Base-by-base conservation (phyloP, 1,139 yeast species). In the Yamadazyma taylorii region DNA sequence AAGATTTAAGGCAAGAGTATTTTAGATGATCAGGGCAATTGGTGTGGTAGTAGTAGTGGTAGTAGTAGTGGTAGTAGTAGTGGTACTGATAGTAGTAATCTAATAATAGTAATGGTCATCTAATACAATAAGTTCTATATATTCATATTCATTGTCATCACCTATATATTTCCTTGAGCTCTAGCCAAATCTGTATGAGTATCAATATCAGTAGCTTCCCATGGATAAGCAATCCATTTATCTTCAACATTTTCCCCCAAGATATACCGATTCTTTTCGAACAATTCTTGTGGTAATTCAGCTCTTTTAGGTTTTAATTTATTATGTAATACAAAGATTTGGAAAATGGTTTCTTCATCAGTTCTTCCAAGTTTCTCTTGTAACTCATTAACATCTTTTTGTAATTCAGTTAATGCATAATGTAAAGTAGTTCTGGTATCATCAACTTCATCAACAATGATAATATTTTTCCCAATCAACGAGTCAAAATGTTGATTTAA, bases 401-500 rank as follows among this genome's bases (percentile, higher is more conserved):
- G 69, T 41, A 79, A 58, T 51, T 79, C 85, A 33, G 73, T 65
- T 32, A 78, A 59, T 2, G 85, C 85, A 50, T 79, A 79, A 43
- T 78, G 83, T 35, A 79, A 60, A 11, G 85, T 79, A 24, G 85
- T 79, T 63, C 85, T 71, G 13, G 84, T 78, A 53, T 79, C 85
- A 55, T 79, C 85, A 30, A 79, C 85, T 59, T 79, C 85, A 53
- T 79, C 85, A n/a, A 79, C 83, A 41, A 79, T 78, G 40, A 79
- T 58, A 21, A 79, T 73, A 50, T 77, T 78, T 53, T 79, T 79
- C 25, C 83, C 84, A 36, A 79, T 75, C 37, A 79, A 58, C 2
- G 74, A 65, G 50, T 73, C 77, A 47, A 77, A 71, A 52, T 75
- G 79, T 56, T 73, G 65, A 39, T 65, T 70, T 42, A 79, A 63